Base-by-base conservation (phyloP, 1,284 basidiomycete genomes). In the Sanghuangporus sanghuang region DNA sequence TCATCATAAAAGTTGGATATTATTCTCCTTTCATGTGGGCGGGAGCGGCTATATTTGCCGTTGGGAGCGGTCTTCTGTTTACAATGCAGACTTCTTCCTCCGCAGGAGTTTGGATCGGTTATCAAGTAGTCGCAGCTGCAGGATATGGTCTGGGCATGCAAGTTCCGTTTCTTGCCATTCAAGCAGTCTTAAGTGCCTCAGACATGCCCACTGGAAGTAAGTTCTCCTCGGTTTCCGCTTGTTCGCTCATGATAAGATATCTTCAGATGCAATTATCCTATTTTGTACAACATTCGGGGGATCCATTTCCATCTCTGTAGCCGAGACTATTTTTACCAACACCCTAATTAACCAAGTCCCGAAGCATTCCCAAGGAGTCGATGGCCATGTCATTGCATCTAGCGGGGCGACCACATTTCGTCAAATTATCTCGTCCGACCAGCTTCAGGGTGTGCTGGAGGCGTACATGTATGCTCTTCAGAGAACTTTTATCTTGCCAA, bases 51-150 rank as follows among this genome's bases (percentile, higher is more conserved):
- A 36, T 72, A 62, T 66, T 78, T 62, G 68, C 73, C 6, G 69
- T 78, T 59, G 79, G 79, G 23, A 72, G 72, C 14, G 80, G 77
- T 3, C 70, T 80, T 9, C 71, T 81, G 21, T 79, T 73, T 71
- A 79, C 78, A 7, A 66, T 79, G 57, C 68, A 69, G 40, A 69
- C 70, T 7, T 16, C 68, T 39, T 76, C 76, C 1, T 58, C 71
- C 2, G 70, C 70, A 58, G 68, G 73, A 36, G 72, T 72, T 39
- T 67, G 80, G 56, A 73, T 78, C 57, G 79, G 79, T 0, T 80
- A 71, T 71, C 78, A 80, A 68, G 74, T 80, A 16, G 27, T 66
- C 6, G 46, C 65, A n/a, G 62, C 53, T 18, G 35, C 61, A 0
- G 65, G 65, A 38, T 62, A 57, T 6, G 65, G 65, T 16, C 57